These are phyloP conservation scores for Physcia stellaris DNA, from an alignment of 495 filamentous ascomycete species.

Conservation along the genomic window DNA sequence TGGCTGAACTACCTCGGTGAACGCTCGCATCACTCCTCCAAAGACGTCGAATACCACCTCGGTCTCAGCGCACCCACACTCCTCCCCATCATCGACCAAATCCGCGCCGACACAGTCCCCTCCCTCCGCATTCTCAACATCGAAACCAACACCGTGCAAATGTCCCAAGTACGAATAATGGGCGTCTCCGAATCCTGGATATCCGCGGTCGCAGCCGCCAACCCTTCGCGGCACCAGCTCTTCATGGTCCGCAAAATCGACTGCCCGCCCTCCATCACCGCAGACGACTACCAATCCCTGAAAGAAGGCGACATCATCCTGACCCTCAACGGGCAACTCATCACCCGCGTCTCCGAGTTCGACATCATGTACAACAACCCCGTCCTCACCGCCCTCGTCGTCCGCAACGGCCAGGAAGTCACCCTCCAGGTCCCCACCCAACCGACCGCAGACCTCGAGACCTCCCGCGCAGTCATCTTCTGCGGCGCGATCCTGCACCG, in stretches of 20 bases:
- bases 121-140: slow-evolving; percentile 80
- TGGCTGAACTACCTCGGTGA: slow-evolving; percentile 97
- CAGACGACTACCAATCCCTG: slow-evolving; percentile 35
- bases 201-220: slow-evolving; percentile 67
- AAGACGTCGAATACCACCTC: slow-evolving; percentile 95
- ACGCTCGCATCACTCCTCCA: slow-evolving; percentile 57
- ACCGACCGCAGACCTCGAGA: slow-evolving; percentile 81
- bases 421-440: slow-evolving; percentile 70
- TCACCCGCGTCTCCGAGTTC: slow-evolving; percentile 83
- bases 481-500: slow-evolving; percentile 88
- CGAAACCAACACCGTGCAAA: slow-evolving; percentile 88
- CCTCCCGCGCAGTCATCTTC: slow-evolving; percentile 79
- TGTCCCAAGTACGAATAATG: slow-evolving; percentile 98
- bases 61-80: slow-evolving; percentile 81
- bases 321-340: slow-evolving; percentile 77
- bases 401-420: slow-evolving; percentile 76
- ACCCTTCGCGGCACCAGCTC: slow-evolving; percentile 83
- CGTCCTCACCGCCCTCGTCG: slow-evolving; percentile 66
- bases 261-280: slow-evolving; percentile 40
- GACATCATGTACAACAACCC: slow-evolving; percentile 95
- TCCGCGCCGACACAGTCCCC: slow-evolving; percentile 65
- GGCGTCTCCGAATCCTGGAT: slow-evolving; percentile 95
- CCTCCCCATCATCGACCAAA: slow-evolving; percentile 69
- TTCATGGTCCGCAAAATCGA: slow-evolving; percentile 98
- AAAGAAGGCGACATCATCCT: slow-evolving; percentile 89